Evolutionary conservation across 2,329 filamentous ascomycete species (phyloP), one percentile per base, ranked within the genome.

Genomic region (Penicillium sp.): DNA sequence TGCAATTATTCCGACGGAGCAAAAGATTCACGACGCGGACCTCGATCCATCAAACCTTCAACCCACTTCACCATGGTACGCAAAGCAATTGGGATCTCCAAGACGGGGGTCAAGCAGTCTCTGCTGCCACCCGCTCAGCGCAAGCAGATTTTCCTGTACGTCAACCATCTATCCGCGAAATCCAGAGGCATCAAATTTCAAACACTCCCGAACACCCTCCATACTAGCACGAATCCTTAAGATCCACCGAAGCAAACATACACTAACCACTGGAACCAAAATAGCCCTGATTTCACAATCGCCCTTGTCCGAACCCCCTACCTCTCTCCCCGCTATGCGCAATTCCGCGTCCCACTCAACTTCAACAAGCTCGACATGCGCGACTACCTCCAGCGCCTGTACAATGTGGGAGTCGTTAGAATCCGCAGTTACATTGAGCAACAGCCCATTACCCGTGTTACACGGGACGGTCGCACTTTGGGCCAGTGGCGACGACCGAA

Each of bases 321-420:
- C 64, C 84, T 90, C 53, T 88, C 90, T 8, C 86, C 93, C 21
- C 89, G 87, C 73, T 91, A 90, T 73, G 95, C 93, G 62, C 89
- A 87, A 68, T 99, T 99, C 85, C 83, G 88, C 69, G 93, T 97
- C 31, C 95, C 95, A 11, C 84, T 98, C 67, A 87, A 85, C 68
- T 92, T 97, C 82, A 96, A 91, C 82, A 99, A 99, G 79, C 88
- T 98, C 76, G 95, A 99, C 75, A 80, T 99, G 43, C 90, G 92
- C 75, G 93, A 97, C 80, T 99, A 98, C 80, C 88, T 99, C 60
- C 90, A 86, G 79, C 87, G 96, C 75, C 84, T 85, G 44, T 99
- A 99, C 82, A 82, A 84, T 59, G 87, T 98, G 60, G 83, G 87
- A 62, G 85, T 88, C 53, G 79, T 85, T 52, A 82, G 82, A 63